These are phyloP conservation scores for Penicillium angulare DNA, from an alignment of 495 filamentous ascomycete species.

Conservation along the genomic window DNA sequence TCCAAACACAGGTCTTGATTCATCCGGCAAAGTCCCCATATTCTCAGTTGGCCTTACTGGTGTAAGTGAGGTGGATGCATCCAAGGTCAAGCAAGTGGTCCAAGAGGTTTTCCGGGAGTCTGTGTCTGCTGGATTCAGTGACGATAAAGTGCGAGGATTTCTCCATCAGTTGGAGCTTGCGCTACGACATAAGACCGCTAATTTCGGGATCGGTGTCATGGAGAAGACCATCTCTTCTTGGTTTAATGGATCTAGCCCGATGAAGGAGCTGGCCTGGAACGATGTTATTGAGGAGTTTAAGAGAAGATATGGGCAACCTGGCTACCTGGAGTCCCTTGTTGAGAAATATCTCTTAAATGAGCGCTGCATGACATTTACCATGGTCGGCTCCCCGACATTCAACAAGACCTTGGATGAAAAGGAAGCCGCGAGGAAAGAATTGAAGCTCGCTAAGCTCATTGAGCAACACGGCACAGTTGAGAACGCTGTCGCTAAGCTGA, in stretches of 20 bases:
- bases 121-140: slow-evolving; percentile 74
- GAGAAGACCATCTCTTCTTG: slow-evolving; percentile 83
- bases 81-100: slow-evolving; percentile 71
- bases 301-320: slow-evolving; percentile 60
- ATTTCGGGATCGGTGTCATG: slow-evolving; percentile 89
- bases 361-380: slow-evolving; percentile 85
- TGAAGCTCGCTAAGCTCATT: slow-evolving; percentile 67
- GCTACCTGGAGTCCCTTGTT: slow-evolving; percentile 80
- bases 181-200: slow-evolving; percentile 91
- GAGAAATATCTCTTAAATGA: slow-evolving; percentile 90
- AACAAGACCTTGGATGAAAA: slow-evolving; percentile 71
- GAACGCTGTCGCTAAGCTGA: slow-evolving; percentile 65
- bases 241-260: slow-evolving; percentile 94
- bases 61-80: slow-evolving; percentile 73
- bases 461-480: slow-evolving; percentile 66
- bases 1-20: slow-evolving; percentile 89
- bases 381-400: slow-evolving; percentile 79
- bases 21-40: slow-evolving; percentile 68
- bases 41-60: slow-evolving; percentile 91
- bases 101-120: slow-evolving; percentile 64
- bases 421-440: slow-evolving; percentile 66
- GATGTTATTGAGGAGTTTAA: slow-evolving; percentile 82
- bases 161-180: slow-evolving; percentile 89
- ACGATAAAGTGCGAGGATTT: slow-evolving; percentile 86
- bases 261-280: slow-evolving; percentile 87